Evolutionary conservation across 129 eudicot genomes (phyloP), one percentile per base, ranked within the genome.

Genomic region (Ambrosia trifida): DNA sequence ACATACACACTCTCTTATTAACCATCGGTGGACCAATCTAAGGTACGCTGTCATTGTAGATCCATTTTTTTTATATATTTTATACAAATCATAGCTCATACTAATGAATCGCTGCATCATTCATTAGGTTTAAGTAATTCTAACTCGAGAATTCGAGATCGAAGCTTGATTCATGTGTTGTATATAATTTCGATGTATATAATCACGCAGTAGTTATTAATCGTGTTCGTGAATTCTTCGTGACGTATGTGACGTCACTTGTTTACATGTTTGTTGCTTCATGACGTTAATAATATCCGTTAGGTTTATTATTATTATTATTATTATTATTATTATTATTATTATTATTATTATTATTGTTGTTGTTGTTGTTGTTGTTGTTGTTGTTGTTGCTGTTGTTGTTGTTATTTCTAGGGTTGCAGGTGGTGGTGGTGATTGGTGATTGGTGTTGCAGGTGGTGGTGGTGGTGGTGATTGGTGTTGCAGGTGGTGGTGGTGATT

Each of bases 1-100:
- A 65, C 2, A 32, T 19, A 56, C 58, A 17, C 38, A 17, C 40
- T 5, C 66, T 17, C 43, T 30, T 28, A 18, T 50, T 64, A 19
- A n/a, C 31, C n/a, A 24, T 43, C 43, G 28, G 66, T 28, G 73
- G 79, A 75, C 66, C 79, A 66, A 54, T 53, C 43, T 44, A 66
- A 75, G 79, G 79, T 66, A 66, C 38, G 77, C 18, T 24, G 67
- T 43, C 11, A 75, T 54, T 66, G 20, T 56, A 75, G 73, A 75
- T 75, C 73, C 60, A 32, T 13, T 16, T 9, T 10, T n/a, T 53
- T 66, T 41, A 32, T 52, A 12, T 16, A 66, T 66, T 30, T 33
- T 38, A 8, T 28, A 56, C 59, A 54, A 74, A 74, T 53, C 24
- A 3, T 64, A 64, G 54, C 33, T 74, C 66, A 63, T 40, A 63